Evolutionary conservation across 768 basidiomycete genomes (phyloP), one percentile per base, ranked within the genome.

Genomic region (Boletus vinaceobasis): DNA sequence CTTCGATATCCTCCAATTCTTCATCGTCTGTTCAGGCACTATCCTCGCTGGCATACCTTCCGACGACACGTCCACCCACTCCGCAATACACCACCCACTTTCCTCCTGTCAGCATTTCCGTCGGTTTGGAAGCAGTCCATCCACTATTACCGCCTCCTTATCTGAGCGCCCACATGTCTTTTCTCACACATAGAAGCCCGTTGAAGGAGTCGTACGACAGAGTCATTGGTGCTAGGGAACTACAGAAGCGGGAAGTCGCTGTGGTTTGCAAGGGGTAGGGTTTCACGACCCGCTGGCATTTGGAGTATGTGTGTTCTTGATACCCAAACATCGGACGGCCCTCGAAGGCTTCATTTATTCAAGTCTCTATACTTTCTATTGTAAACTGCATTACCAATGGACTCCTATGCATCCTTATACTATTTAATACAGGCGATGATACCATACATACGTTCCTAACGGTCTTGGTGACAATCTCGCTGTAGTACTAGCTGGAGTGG

Each of bases 101-200:
- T 72, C 87, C 89, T 9, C 78, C 82, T 1, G 69, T 73, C n/a
- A 84, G 81, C 52, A 76, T 81, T 17, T 75, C 78, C 45, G 72
- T 73, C 23, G 75, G 82, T 51, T 71, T 82, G 19, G 86, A 88
- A 64, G 74, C 71, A 26, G 80, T 86, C 9, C 89, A 91, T 65
- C 80, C 87, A 0, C 75, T 90, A 17, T 76, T 90, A 23, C 89
- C 89, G 0, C 79, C 81, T 4, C 87, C 88, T 39, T 90, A 89
- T 64, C 68, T 88, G 57, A 80, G 75, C 60, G 81, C 85, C 53
- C 89, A 91, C 55, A 74, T 90, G 67, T 86, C 86, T 19, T 79
- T 88, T 44, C 73, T 89, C 32, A 74, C 79, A 17, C 77, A 84
- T 68, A 78, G 85, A 47, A 82, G 79, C 48, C 87, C 89, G 23